Percentiles rank a stretch among this genome's conserved stretches.
These are phyloP conservation scores for Metarhizium album DNA, from an alignment of 2,329 filamentous ascomycete species.

Conservation along the genomic window DNA sequence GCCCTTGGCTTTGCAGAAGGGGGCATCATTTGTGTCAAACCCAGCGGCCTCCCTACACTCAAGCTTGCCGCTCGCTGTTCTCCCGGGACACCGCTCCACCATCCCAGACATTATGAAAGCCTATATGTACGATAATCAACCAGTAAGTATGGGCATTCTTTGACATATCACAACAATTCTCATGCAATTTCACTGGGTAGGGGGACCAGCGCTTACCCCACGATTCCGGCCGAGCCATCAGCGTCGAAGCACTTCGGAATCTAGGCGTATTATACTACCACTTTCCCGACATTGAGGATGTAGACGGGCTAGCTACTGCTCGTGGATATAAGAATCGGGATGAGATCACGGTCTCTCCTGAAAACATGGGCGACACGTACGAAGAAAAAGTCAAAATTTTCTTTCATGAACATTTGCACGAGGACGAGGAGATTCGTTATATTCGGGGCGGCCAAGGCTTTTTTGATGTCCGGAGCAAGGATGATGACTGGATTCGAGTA, in stretches of 20 bases:
- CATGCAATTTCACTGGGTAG: conserved; percentile 31
- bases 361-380: conserved; percentile 75
- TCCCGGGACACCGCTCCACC: neutral
- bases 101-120: conserved; percentile 38
- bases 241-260: conserved; percentile 51
- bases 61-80: neutral
- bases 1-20: neutral
- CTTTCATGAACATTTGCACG: conserved; percentile 91
- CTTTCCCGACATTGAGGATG: conserved; percentile 51
- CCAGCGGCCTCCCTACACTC: too few relatives aligned
- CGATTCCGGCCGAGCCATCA: conserved; percentile 66
- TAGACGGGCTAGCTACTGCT: conserved; percentile 62
- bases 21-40: neutral
- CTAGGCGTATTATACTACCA: conserved; percentile 75
- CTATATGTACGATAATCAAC: conserved; percentile 45
- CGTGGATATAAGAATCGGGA: conserved; percentile 92
- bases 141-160: conserved; percentile 27
- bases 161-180: neutral
- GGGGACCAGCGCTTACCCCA: conserved; percentile 90
- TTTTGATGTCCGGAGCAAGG: conserved; percentile 79
- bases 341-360: conserved; percentile 78
- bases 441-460: conserved; percentile 81
- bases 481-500: conserved; percentile 85
- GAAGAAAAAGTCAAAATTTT: conserved; percentile 91
- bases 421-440: conserved; percentile 97